Base-by-base conservation (phyloP, 1,284 basidiomycete species). In the Porphyrellus sp. region DNA sequence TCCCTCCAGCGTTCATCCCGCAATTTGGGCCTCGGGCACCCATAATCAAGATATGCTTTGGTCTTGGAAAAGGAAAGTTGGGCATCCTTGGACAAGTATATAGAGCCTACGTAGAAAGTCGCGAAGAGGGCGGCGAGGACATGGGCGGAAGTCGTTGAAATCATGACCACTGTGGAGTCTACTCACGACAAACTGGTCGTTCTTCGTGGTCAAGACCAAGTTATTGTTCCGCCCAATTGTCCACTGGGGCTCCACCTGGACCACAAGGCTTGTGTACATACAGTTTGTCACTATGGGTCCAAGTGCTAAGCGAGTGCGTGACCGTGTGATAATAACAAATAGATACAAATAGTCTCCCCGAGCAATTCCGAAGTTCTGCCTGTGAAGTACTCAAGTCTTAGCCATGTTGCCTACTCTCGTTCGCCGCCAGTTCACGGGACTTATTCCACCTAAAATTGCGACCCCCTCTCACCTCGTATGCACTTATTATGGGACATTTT, bases 401-500 rank as follows among this genome's bases (percentile, higher is more conserved):
- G 49, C 31, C 33, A 95, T 95, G 91, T 82, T 87, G 76, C 80
- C 90, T 62, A 84, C 91, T 56, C 83, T 91, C 73, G 77, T 85
- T 71, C 87, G 91, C 70, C 88, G 89, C 69, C 82, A 87, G 67
- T 83, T 94, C 63, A 79, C 80, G 61, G 84, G 85, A 52, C 82
- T 96, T 57, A 85, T 97, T 63, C 94, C 94, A 41, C 94, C 94
- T 51, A 98, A 98, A 79, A 89, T 98, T 68, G 93, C 94, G 51
- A 91, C 93, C 21, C 94, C 93, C 5, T 81, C 83, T 54, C 85
- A 91, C 63, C 86, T 96, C 57, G 90, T 93, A 73, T 68, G 89
- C 71, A 21, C 25, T 27, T 4, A 13, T 11, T 2, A 3, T 12
- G 0, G 2, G 2, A 0, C 2, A 3, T 27, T 9, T 41, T 0